Percentiles rank a stretch among this genome's conserved stretches.
These are phyloP conservation scores for Naganishia randhawae DNA, from an alignment of 768 basidiomycete genomes.

Conservation along the genomic window DNA sequence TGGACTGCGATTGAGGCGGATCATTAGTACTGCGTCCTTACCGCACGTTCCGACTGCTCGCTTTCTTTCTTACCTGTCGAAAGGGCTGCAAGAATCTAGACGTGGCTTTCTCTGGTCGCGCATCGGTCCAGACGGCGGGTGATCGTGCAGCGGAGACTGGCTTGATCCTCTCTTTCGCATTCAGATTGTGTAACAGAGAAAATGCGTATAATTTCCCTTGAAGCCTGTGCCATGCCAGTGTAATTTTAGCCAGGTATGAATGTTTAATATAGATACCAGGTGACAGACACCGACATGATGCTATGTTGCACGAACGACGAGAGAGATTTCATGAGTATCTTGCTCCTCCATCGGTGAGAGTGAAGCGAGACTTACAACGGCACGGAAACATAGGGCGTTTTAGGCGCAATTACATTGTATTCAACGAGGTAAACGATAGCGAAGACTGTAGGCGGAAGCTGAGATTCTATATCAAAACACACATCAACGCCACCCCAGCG, in stretches of 20 bases:
- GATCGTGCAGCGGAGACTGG: not conserved
- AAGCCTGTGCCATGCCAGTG: constrained; percentile 11
- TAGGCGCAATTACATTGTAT: constrained; percentile 18
- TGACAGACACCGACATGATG: not conserved
- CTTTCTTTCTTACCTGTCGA: not conserved
- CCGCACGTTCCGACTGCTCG: not conserved
- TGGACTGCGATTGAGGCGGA: not conserved
- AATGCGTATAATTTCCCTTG: constrained; percentile 28
- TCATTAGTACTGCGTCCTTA: not conserved
- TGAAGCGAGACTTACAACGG: not conserved
- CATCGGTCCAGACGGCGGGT: constrained; percentile 5
- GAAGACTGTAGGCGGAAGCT: constrained; percentile 25
- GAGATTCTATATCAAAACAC: constrained; percentile 10
- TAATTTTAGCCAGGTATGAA: not conserved
- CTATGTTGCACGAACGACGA: not conserved
- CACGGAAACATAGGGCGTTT: constrained; percentile 7
- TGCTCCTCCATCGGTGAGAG: not conserved
- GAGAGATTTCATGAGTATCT: not conserved
- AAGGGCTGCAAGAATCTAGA: not conserved
- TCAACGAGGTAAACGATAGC: constrained; percentile 21
- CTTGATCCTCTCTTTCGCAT: not conserved
- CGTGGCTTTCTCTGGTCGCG: not conserved
- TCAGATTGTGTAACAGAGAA: constrained; percentile 19
- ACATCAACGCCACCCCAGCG: not conserved
- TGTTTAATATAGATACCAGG: not conserved